Percentiles rank a stretch among this genome's conserved stretches.
Evolutionary conservation across 495 filamentous ascomycete species (phyloP).

Genomic region (Hypoxylon cercidicola): DNA sequence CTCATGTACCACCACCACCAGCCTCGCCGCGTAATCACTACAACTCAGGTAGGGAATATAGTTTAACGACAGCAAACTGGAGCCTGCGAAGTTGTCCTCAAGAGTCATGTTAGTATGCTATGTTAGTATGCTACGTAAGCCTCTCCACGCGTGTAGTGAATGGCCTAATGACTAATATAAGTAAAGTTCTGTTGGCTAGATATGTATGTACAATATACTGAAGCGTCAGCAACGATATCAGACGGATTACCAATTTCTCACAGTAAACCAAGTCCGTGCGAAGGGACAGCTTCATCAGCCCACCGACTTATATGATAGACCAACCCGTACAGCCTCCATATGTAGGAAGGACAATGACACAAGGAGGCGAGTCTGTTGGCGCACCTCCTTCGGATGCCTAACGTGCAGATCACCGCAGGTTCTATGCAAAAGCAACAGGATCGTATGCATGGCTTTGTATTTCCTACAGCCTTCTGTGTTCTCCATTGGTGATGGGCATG

Average conservation of each 20-base stretch:
- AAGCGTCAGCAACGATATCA: background rate
- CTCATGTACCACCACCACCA: slow-evolving; percentile 14
- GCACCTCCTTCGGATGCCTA: slow-evolving; percentile 11
- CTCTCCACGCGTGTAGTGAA: background rate
- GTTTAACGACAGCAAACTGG: slow-evolving; percentile 2
- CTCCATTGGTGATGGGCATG: slow-evolving; percentile 13
- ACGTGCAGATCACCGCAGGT: slow-evolving; percentile 24
- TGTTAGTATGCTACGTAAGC: no score
- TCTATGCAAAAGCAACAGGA: slow-evolving; percentile 29
- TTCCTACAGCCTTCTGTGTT: slow-evolving; percentile 16
- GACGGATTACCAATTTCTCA: slow-evolving; percentile 1
- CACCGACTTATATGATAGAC: slow-evolving; percentile 7
- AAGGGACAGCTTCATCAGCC: slow-evolving; percentile 17
- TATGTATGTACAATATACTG: background rate
- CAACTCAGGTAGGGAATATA: slow-evolving; percentile 9
- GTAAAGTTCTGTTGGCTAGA: background rate
- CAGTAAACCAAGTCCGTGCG: slow-evolving; percentile 7
- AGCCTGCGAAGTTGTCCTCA: slow-evolving; percentile 1
- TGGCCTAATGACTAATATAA: slow-evolving; percentile 1
- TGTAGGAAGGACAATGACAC: slow-evolving; percentile 1
- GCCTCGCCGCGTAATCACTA: slow-evolving; percentile 22
- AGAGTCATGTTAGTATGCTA: background rate
- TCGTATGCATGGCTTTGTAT: slow-evolving; percentile 9
- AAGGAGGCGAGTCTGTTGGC: slow-evolving; percentile 10
- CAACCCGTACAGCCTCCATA: slow-evolving; percentile 11